Base-by-base conservation (phyloP, 148 eudicot species). In the Salicornia ramosissima region DNA sequence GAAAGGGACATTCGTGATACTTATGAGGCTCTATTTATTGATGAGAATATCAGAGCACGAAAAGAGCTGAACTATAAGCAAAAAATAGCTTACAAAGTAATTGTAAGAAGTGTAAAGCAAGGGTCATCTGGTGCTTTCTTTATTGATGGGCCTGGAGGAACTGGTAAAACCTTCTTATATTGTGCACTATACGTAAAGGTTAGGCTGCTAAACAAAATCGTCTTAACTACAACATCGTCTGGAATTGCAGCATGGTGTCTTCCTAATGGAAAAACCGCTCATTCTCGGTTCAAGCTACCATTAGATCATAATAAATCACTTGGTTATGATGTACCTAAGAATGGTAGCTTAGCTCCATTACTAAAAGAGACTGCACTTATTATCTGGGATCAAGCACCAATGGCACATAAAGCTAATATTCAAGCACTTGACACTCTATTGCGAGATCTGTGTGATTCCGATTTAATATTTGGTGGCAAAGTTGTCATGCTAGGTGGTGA, bases 111-210 rank as follows among this genome's bases (percentile, higher is more conserved):
- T 21, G 42, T 51, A 0, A n/a, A 11, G 18, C 6, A 6, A 10
- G 2, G 4, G 0, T 6, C 1, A 19, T 19, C 14, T 2, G 46
- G 60, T 8, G 29, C 8, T 51, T 68, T n/a, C 3, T 51, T 68
- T 36, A 30, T 68, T 29, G 71, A 68, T 31, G 54, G 64, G 1
- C 73, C 64, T 0, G 42, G 65, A 4, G 64, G 73, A 2, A 70
- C 53, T 0, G 31, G 65, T 0, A 70, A 70, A 14, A 70, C 73
- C 2, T 70, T 40, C 36, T 9, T 70, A 4, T 70, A 70, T 6
- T 55, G 62, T 57, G 73, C 73, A 0, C 10, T 70, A 1, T 73
- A 40, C 64, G 67, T 33, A 6, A 9, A n/a, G n/a, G 43, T 18
- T 4, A 9, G 31, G 0, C 5, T 19, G 0, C n/a, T 54, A 45